These are phyloP conservation scores for Botrytis medusae DNA, from an alignment of 2,329 filamentous ascomycete species.

Conservation along the genomic window DNA sequence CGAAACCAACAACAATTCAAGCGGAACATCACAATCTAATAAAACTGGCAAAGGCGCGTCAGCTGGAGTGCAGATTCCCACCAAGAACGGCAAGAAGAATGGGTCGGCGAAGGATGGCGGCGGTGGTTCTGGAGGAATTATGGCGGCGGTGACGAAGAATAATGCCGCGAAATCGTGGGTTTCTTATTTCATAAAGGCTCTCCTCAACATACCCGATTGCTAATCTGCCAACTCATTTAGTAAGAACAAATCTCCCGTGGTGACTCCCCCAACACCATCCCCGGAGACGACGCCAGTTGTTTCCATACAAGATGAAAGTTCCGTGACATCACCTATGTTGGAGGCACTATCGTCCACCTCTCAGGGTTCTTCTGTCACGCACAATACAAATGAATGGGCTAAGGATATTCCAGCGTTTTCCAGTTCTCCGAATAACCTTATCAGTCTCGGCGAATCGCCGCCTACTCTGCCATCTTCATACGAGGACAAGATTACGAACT, in stretches of 20 bases:
- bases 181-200: background rate
- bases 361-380: slow-evolving; percentile 32
- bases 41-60: slow-evolving; percentile 33
- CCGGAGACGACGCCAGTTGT: slow-evolving; percentile 35
- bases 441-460: slow-evolving; percentile 48
- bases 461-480: slow-evolving; percentile 41
- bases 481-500: slow-evolving; percentile 36
- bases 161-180: slow-evolving; percentile 39
- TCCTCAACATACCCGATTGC: slow-evolving; percentile 3
- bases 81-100: slow-evolving; percentile 40
- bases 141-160: slow-evolving; percentile 40
- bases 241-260: slow-evolving; percentile 20
- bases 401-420: slow-evolving; percentile 45
- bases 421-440: slow-evolving; percentile 44
- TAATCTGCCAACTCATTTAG: slow-evolving; percentile 19
- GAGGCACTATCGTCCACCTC: slow-evolving; percentile 38
- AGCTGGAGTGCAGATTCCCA: slow-evolving; percentile 34
- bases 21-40: slow-evolving; percentile 28
- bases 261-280: slow-evolving; percentile 27
- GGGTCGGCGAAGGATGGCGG: slow-evolving; percentile 39
- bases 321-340: slow-evolving; percentile 36
- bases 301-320: slow-evolving; percentile 31
- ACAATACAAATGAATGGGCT: slow-evolving; percentile 46
- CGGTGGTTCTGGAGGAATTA: slow-evolving; percentile 30
- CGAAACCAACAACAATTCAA: slow-evolving; percentile 34